Base-by-base conservation (phyloP, 2,329 filamentous ascomycete species). In the Colletotrichum noveboracense region DNA sequence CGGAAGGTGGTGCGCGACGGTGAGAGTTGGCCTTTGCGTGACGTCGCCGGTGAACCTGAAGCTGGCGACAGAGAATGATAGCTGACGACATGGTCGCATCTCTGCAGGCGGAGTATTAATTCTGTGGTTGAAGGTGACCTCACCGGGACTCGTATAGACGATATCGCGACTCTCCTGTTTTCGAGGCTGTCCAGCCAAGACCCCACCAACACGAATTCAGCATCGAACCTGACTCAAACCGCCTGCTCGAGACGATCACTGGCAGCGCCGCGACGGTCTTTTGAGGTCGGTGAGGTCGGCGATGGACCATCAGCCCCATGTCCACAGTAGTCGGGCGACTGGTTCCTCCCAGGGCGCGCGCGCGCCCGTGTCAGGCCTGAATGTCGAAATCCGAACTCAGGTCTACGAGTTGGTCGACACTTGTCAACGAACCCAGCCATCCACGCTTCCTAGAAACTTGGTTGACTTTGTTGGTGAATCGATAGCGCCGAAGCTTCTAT, bases 401-500 rank as follows among this genome's bases (percentile, higher is more conserved):
- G 2, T 13, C 62, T 26, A 30, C 24, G 38, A 52, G 18, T 14
- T 66, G 58, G 30, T 61, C 30, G n/a, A 28, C 30, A 64, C 32
- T 64, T 21, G 62, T 28, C 66, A 43, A 60, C n/a, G 24, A 21
- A 7, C 26, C 66, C 56, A 26, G 36, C 24, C 28, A 24, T 38
- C n/a, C 67, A 36, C n/a, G 34, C 48, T 26, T 36, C 26, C 36
- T 34, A 21, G 34, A 32, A 48, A 70, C 66, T 36, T 61, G 66
- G 36, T 69, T 61, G 66, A 69, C 34, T 60, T 69, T 61, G 24
- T 28, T 52, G 36, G n/a, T 62, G 58, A 62, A 36, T 72, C 62
- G 69, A 67, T 75, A 75, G 69, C 32, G 69, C 43, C 69, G 34
- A 75, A 75, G 68, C 61, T 67, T 75, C 73, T 62, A n/a, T 30